Evolutionary conservation across 257 asterid species (phyloP).

Genomic region (Scutellaria galericulata): DNA sequence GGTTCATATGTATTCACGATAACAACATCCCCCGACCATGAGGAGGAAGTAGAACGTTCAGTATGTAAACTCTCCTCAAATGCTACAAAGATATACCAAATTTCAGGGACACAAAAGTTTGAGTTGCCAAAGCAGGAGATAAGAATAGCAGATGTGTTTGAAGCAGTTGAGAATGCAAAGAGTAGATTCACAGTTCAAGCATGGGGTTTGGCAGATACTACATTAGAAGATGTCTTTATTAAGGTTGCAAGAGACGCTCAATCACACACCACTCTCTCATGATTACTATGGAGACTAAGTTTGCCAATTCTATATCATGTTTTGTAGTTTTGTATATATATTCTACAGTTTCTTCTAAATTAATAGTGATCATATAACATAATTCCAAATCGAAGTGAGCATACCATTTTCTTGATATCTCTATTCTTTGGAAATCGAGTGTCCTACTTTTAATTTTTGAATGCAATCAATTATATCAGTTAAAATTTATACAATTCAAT

Average conservation of each 20-base stretch:
- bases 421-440: too few species aligned
- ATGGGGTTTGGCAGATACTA: constrained; percentile 95
- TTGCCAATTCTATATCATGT: not conserved
- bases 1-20: constrained; percentile 90
- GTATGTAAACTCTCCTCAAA: constrained; percentile 64
- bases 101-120: constrained; percentile 91
- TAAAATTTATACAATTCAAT: too few species aligned
- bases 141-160: constrained; percentile 80
- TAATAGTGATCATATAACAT: too few species aligned
- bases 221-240: constrained; percentile 89
- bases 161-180: constrained; percentile 84
- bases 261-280: constrained; percentile 59
- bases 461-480: too few species aligned
- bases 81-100: constrained; percentile 79
- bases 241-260: constrained; percentile 93
- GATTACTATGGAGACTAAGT: constrained; percentile 22
- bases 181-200: constrained; percentile 85
- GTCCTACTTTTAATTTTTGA: too few species aligned
- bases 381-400: too few species aligned
- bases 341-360: too few species aligned
- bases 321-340: too few species aligned
- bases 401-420: too few species aligned
- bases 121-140: constrained; percentile 89
- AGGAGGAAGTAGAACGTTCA: constrained; percentile 71
- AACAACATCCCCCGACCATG: constrained; percentile 79